A percentile compares a stretch with the other conserved stretches of the same genome.
Conservation (phyloP, 2,329 filamentous ascomycete species). For the Diaporthe capsici region DNA sequence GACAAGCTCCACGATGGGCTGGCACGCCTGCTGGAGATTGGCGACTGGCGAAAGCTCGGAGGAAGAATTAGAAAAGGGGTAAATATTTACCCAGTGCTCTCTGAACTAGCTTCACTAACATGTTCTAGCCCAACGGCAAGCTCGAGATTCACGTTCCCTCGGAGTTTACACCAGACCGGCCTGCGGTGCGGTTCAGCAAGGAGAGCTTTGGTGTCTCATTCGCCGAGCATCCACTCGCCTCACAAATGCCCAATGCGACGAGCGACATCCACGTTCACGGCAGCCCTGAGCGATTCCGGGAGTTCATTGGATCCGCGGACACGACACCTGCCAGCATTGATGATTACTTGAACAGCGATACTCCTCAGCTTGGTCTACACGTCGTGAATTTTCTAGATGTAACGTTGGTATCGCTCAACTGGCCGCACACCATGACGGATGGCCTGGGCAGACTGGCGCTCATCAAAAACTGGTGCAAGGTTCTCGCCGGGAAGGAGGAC, state of each 20-base stretch:
- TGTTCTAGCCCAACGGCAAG: constrained; percentile 42
- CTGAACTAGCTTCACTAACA: constrained; percentile 13
- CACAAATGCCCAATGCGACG: constrained; percentile 52
- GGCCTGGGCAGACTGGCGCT: constrained; percentile 59
- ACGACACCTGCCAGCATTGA: constrained; percentile 50
- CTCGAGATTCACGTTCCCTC: constrained; percentile 53
- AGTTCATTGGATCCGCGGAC: constrained; percentile 45
- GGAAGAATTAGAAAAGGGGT: constrained; percentile 54
- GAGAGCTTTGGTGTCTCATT: constrained; percentile 53
- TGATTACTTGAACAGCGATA: constrained; percentile 58
- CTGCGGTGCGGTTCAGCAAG: constrained; percentile 58
- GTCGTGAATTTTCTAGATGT: constrained; percentile 64
- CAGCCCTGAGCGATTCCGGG: constrained; percentile 46
- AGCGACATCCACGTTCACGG: constrained; percentile 49
- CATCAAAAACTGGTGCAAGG: constrained; percentile 60
- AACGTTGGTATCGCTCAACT: constrained; percentile 62
- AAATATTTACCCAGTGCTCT: neutral
- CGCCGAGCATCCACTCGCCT: constrained; percentile 57
- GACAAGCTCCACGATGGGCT: constrained; percentile 55
- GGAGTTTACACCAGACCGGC: constrained; percentile 50
- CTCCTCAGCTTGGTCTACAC: constrained; percentile 62
- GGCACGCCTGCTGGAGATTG: constrained; percentile 55
- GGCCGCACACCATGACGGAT: constrained; percentile 64
- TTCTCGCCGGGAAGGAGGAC: constrained; percentile 58
- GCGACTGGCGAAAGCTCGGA: constrained; percentile 62